Base-by-base conservation (phyloP, 2,329 filamentous ascomycete genomes). In the Pseudogymnoascus sp. region DNA sequence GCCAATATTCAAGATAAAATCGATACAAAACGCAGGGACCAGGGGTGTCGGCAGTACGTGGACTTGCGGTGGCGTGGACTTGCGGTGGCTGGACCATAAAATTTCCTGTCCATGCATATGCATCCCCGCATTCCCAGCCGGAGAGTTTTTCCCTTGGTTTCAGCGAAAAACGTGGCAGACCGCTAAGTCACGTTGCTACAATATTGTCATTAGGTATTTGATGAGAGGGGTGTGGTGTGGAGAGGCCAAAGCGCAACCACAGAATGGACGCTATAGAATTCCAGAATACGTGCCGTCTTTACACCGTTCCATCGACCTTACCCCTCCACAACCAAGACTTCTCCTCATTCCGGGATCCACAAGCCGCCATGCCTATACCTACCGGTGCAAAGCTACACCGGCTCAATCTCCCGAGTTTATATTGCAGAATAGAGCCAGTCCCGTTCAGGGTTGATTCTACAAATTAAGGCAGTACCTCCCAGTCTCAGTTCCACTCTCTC, bases 271-370 rank as follows among this genome's bases (percentile, higher is more conserved):
- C 13, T 50, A 6, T 44, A 21, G 41, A 50, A 31, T 50, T 29
- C 41, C 41, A 15, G 5, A 50, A 15, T 15, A 29, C 15, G 41
- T 9, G 24, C 41, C 41, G 41, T 50, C 41, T 50, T 15, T 31
- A 8, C 3, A 29, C 3, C 11, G 13, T n/a, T 50, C 24, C 11
- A n/a, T 50, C 7, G 8, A 10, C 41, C 15, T n/a, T 50, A 31
- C 41, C 41, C 24, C 41, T 29, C 41, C 41, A 50, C 13, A 8
- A 11, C 41, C 41, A 29, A 13, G 41, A 50, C 21, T 29, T 47
- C 41, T 47, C 24, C 41, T 50, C 41, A 50, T 50, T 50, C 29
- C 41, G 41, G 41, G 41, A 50, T 50, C 41, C 41, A 50, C 41
- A 31, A 50, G 41, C 41, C 41, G 41, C 24, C 26, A 6, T 50